Conservation (phyloP, 1,284 basidiomycete genomes). For the Austroboletus rostrupii region DNA sequence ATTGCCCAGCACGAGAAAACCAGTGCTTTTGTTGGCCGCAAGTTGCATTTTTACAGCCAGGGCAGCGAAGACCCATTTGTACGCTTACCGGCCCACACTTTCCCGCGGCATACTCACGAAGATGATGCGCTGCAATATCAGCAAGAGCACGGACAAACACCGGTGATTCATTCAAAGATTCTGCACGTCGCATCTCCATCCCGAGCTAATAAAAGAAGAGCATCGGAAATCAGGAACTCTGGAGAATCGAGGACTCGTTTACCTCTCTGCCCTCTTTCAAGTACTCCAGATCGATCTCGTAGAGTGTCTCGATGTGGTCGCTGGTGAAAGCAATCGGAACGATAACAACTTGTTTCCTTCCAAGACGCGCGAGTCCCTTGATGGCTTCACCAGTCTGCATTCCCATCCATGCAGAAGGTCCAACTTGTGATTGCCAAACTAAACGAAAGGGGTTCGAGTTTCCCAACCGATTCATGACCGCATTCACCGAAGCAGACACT, state of each 20-base stretch:
- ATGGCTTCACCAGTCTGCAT: constrained; percentile 92
- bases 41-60: constrained; percentile 86
- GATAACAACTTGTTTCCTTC: constrained; percentile 83
- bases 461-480: constrained; percentile 83
- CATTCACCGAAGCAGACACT: constrained; percentile 89
- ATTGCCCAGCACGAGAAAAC: constrained; percentile 62
- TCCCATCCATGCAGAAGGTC: constrained; percentile 97
- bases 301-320: constrained; percentile 99
- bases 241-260: constrained; percentile 22
- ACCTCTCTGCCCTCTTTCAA: constrained; percentile 89
- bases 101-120: constrained; percentile 58
- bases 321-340: constrained; percentile 98
- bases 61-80: constrained; percentile 88
- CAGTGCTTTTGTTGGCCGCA: constrained; percentile 88
- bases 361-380: constrained; percentile 87
- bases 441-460: constrained; percentile 85
- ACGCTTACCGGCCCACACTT: constrained; percentile 61
- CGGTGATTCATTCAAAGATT: constrained; percentile 96
- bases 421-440: constrained; percentile 98
- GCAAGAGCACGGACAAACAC: constrained; percentile 96
- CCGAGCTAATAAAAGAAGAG: constrained; percentile 61
- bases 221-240: background rate
- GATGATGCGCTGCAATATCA: constrained; percentile 85
- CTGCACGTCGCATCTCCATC: constrained; percentile 86
- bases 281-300: constrained; percentile 95